These are phyloP conservation scores for Aspergillus tamarii DNA, from an alignment of 2,329 filamentous ascomycete genomes.

Conservation along the genomic window DNA sequence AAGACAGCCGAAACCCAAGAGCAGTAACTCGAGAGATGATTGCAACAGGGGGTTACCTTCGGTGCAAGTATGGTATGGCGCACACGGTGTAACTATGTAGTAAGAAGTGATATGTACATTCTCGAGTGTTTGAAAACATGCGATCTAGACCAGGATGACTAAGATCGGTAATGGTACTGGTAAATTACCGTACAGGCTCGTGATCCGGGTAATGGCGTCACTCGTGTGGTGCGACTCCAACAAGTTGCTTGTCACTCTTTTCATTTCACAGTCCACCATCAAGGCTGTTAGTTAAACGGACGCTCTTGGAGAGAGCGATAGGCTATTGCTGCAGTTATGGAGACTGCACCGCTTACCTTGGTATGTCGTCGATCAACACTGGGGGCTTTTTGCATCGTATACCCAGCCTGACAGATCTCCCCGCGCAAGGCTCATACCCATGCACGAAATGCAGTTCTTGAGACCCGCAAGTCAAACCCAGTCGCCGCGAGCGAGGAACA, in stretches of 20 bases:
- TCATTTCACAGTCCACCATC: not conserved
- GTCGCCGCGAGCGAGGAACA: constrained; percentile 86
- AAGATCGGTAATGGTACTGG: not conserved
- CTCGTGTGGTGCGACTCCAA: not conserved
- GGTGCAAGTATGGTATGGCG: not conserved
- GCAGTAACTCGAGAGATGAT: not conserved
- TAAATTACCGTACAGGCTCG: constrained; percentile 11
- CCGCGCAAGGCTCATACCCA: constrained; percentile 76
- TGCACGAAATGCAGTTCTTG: constrained; percentile 78
- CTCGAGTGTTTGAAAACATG: not conserved
- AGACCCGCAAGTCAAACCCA: constrained; percentile 68
- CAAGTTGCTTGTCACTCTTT: not conserved
- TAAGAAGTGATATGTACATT: not conserved
- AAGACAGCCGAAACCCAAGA: not conserved
- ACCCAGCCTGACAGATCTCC: constrained; percentile 16
- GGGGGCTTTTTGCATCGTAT: not conserved
- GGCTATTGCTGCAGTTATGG: constrained; percentile 56
- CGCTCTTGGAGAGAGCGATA: not conserved
- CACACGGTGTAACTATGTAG: not conserved
- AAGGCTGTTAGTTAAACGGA: not conserved
- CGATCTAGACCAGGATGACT: not conserved
- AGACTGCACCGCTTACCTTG: constrained; percentile 69
- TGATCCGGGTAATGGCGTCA: constrained; percentile 5
- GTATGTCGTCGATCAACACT: constrained; percentile 39
- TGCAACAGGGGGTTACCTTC: not conserved